Evolutionary conservation across 1,284 basidiomycete genomes (phyloP), one percentile per base, ranked within the genome.

Genomic region (Pseudomicrostroma phylloplanum): DNA sequence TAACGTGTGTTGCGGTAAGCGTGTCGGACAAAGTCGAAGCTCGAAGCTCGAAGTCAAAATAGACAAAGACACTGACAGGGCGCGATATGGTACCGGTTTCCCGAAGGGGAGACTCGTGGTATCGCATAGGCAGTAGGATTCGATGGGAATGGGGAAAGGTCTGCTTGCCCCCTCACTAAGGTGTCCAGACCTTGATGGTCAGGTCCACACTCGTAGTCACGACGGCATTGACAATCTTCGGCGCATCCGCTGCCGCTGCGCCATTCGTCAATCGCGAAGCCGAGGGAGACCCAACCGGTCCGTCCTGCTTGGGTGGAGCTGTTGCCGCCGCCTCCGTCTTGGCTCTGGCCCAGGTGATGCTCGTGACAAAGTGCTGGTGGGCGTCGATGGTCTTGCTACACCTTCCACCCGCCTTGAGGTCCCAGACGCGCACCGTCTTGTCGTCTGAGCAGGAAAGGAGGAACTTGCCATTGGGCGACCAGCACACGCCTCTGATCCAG

Each of bases 341-440:
- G 12, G 72, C 73, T 8, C 70, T 67, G 1, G 76, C 77, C 77
- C 77, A 79, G 6, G 77, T 72, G 42, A 79, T 57, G 40, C 64
- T 64, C 6, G 77, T 79, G 17, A 63, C 87, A 74, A 94, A 93
- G 74, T 91, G 90, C 2, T 84, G 84, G 78, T 93, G 91, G 1
- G 90, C 90, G 66, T 92, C 89, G 54, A 93, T 84, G 46, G 86
- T 89, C 81, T 89, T 90, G 68, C 86, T 82, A 74, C 89, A 89
- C 64, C 91, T 85, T 13, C 43, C 61, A 1, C 90, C 88, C 2
- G 87, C 89, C 42, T 84, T 83, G 43, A 94, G 82, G 68, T 94
- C 91, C 91, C 91, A 94, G 15, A 92, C 84, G 9, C 89, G 86
- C 72, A 93, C 86, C 9, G 90, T 91, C 81, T 92, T 90, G 83